Evolutionary conservation across 2,329 filamentous ascomycete genomes (phyloP).

Genomic region (Clarireedia monteithiana): DNA sequence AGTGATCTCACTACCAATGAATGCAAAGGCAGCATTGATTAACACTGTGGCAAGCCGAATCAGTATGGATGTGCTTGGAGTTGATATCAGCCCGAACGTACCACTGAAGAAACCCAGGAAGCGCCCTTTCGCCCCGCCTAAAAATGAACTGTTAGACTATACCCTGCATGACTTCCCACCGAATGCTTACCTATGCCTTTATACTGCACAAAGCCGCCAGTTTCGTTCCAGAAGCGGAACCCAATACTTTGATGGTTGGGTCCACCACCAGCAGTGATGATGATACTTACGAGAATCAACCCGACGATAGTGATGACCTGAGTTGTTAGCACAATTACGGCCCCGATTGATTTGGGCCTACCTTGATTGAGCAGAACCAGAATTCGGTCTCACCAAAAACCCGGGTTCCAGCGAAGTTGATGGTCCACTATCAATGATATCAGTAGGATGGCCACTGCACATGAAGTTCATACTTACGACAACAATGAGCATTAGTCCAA

Average conservation of each 20-base stretch:
- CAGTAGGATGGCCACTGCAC: too few relatives aligned
- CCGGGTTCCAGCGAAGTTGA: too few relatives aligned
- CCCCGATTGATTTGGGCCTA: too few relatives aligned
- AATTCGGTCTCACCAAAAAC: too few relatives aligned
- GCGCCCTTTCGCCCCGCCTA: conserved; percentile 41
- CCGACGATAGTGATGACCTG: conserved; percentile 63
- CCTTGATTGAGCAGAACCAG: too few relatives aligned
- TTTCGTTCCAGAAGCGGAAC: conserved; percentile 62
- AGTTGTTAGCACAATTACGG: conserved; percentile 34
- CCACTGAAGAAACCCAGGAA: conserved; percentile 43
- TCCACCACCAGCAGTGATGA: conserved; percentile 56
- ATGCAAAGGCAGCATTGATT: conserved; percentile 38
- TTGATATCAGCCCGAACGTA: too few relatives aligned
- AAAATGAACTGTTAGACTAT: too few relatives aligned
- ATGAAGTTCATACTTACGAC: too few relatives aligned
- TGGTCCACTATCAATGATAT: too few relatives aligned
- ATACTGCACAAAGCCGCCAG: conserved; percentile 60
- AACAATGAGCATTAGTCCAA: too few relatives aligned
- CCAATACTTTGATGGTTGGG: conserved; percentile 51
- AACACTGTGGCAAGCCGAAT: conserved; percentile 29
- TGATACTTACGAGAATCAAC: conserved; percentile 56
- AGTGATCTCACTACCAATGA: conserved; percentile 44
- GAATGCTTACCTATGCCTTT: conserved; percentile 45
- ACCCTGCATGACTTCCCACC: too few relatives aligned
- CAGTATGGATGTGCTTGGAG: too few relatives aligned